These are phyloP conservation scores for Globisporangium heterothallicum DNA, from an alignment of 352 stramenopile species.

Conservation along the genomic window DNA sequence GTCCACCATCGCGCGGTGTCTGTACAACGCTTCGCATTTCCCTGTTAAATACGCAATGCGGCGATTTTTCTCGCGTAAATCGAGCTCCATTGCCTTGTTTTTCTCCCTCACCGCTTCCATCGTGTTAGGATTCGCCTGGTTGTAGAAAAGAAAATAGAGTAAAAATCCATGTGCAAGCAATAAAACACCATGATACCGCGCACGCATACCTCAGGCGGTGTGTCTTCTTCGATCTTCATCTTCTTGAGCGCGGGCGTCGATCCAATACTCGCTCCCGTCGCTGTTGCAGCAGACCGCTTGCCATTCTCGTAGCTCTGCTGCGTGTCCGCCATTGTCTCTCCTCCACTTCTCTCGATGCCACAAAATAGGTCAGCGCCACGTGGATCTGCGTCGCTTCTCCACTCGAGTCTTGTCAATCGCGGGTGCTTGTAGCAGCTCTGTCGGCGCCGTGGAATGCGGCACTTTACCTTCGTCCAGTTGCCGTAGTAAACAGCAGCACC, in stretches of 20 bases:
- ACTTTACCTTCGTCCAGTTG: too few relatives aligned
- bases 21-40: constrained; percentile 71
- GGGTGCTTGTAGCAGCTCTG: too few relatives aligned
- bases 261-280: constrained; percentile 1
- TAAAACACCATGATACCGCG: neutral
- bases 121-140: constrained; percentile 64
- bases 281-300: neutral
- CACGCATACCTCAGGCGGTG: constrained; percentile 41
- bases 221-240: constrained; percentile 59
- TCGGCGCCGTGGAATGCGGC: too few relatives aligned
- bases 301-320: constrained; percentile 10
- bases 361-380: too few relatives aligned
- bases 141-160: neutral
- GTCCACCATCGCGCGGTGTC: constrained; percentile 35
- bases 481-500: too few relatives aligned
- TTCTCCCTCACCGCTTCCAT: constrained; percentile 68
- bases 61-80: constrained; percentile 80
- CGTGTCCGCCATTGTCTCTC: constrained; percentile 11
- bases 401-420: too few relatives aligned
- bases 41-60: constrained; percentile 57
- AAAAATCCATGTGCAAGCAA: constrained; percentile 2
- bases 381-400: too few relatives aligned
- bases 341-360: too few relatives aligned
- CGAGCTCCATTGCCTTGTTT: constrained; percentile 70
- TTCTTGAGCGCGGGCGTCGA: constrained; percentile 36